phyloP scores from a whole-genome alignment of 2,329 filamentous ascomycete species.

The Daldinia sp. region DNA sequence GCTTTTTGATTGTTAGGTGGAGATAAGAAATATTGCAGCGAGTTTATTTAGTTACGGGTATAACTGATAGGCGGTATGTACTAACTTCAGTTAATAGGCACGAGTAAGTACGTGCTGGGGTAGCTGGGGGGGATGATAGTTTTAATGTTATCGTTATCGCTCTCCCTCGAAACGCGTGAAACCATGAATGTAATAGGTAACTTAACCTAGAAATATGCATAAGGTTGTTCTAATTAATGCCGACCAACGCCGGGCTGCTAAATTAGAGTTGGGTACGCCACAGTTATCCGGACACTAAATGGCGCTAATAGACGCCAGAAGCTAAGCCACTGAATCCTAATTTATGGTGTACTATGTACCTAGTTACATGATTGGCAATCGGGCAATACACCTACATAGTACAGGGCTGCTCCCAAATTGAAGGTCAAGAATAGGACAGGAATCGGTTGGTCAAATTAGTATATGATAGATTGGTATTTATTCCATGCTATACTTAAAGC shows the following conservation, averaged over 20 bases:
- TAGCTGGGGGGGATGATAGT: too few species aligned
- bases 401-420: too few species aligned
- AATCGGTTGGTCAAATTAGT: too few species aligned
- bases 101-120: constrained; percentile 3
- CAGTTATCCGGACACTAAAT: background rate
- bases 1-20: constrained; percentile 12
- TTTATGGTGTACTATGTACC: too few species aligned
- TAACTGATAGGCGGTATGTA: background rate
- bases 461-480: too few species aligned
- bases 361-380: too few species aligned
- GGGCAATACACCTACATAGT: too few species aligned
- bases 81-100: background rate
- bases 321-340: background rate
- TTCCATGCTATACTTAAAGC: too few species aligned
- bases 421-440: too few species aligned
- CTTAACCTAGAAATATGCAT: background rate
- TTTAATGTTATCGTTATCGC: constrained; percentile 35
- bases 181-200: constrained; percentile 8
- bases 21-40: constrained; percentile 6
- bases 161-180: constrained; percentile 22
- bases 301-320: background rate
- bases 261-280: background rate
- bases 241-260: background rate
- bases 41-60: constrained; percentile 12
- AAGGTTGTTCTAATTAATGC: constrained; percentile 1